phyloP scores from a whole-genome alignment of 2,329 filamentous ascomycete genomes.

The Diaporthe helianthi region DNA sequence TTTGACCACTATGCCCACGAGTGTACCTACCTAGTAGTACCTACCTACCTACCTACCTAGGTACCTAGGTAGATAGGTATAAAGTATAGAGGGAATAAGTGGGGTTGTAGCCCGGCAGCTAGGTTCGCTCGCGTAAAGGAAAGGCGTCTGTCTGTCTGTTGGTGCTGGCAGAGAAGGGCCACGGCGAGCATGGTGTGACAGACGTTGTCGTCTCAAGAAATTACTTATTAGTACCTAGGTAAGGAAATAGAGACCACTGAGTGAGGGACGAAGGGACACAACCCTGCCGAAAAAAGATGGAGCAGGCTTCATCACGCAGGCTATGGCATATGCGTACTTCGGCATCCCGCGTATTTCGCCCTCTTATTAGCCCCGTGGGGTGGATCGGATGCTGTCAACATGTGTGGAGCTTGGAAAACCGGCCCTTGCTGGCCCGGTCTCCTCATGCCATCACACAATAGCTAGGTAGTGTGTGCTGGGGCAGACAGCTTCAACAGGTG shows the following conservation, averaged over 20 bases:
- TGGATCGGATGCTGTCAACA: slow-evolving; percentile 7
- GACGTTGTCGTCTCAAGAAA: slow-evolving; percentile 15
- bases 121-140: background rate
- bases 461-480: background rate
- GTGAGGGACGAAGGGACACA: background rate
- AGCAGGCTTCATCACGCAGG: slow-evolving; percentile 19
- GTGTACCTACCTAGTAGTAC: too few species aligned
- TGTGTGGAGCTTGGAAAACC: background rate
- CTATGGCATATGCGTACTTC: slow-evolving; percentile 27
- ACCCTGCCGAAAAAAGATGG: slow-evolving; percentile 16
- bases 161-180: slow-evolving; percentile 2
- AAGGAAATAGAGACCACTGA: slow-evolving; percentile 21
- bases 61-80: too few species aligned
- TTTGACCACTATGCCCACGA: slow-evolving; percentile 6
- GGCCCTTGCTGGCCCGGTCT: background rate
- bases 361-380: slow-evolving; percentile 28
- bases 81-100: background rate
- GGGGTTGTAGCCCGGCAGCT: slow-evolving; percentile 17
- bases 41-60: too few species aligned
- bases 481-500: background rate
- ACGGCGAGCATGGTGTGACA: slow-evolving; percentile 15
- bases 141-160: slow-evolving; percentile 26
- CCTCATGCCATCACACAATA: background rate
- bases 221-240: too few species aligned
- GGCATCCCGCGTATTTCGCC: slow-evolving; percentile 19